A percentile compares a stretch with the other conserved stretches of the same genome.
Evolutionary conservation across 1,284 basidiomycete genomes (phyloP).

Genomic region (Cryptococcus sp.): DNA sequence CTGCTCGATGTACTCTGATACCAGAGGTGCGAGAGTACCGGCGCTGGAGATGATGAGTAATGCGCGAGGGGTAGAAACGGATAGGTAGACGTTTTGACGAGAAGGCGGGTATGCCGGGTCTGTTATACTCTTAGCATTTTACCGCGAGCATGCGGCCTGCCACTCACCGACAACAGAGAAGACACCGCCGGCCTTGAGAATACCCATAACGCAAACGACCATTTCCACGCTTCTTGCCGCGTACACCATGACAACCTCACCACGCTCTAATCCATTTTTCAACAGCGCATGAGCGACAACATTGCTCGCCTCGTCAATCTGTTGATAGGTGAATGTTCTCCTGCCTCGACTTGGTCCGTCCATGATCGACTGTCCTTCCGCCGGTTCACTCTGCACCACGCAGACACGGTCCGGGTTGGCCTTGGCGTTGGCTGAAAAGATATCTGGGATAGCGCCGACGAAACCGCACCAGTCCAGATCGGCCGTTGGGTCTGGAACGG

Average conservation of each 20-base stretch:
- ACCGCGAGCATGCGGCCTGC: not conserved
- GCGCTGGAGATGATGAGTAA: conserved; percentile 91
- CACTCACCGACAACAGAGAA: conserved; percentile 92
- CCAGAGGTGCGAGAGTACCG: conserved; percentile 75
- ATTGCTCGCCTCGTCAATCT: conserved; percentile 84
- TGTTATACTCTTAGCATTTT: conserved; percentile 42
- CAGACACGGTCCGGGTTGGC: conserved; percentile 76
- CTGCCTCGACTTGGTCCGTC: conserved; percentile 53
- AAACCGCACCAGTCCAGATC: conserved; percentile 97
- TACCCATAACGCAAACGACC: conserved; percentile 94
- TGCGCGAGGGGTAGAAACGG: conserved; percentile 91
- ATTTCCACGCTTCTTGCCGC: conserved; percentile 95
- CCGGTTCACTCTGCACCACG: conserved; percentile 71
- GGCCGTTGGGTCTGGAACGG: conserved; percentile 80
- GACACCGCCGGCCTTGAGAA: conserved; percentile 93
- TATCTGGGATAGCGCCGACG: conserved; percentile 92
- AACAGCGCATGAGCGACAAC: conserved; percentile 89
- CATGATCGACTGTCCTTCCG: conserved; percentile 52
- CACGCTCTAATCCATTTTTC: conserved; percentile 79
- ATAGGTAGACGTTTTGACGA: conserved; percentile 92
- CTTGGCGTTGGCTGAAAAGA: conserved; percentile 82
- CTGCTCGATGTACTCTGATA: conserved; percentile 79
- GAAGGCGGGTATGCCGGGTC: conserved; percentile 96
- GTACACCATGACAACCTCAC: conserved; percentile 99
- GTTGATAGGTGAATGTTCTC: conserved; percentile 72